Conservation (phyloP, 192 early-diverging fungal genomes). For the Entophlyctis helioformis region DNA sequence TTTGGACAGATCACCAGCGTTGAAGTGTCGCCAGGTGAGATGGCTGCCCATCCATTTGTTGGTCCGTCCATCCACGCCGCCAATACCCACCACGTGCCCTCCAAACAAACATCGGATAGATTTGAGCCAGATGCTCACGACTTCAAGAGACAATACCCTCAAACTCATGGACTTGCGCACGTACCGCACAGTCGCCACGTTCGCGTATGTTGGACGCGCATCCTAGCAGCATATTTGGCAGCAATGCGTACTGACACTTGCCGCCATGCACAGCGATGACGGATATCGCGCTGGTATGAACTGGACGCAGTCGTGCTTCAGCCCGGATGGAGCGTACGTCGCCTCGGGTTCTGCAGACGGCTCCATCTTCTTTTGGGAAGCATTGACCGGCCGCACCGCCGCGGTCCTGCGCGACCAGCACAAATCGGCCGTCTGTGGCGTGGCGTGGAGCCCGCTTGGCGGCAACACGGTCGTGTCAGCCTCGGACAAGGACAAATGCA, state of each 20-base stretch:
- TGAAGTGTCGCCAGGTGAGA: conserved; percentile 52
- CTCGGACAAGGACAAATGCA: conserved; percentile 21
- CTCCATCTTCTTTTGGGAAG: conserved; percentile 55
- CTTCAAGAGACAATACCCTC: conserved; percentile 86
- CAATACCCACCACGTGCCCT: not conserved
- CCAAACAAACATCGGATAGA: conserved; percentile 19
- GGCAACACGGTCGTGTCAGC: conserved; percentile 16
- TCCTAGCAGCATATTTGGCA: not conserved
- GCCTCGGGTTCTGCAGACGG: conserved; percentile 76
- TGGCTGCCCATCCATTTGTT: not conserved
- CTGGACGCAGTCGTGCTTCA: conserved; percentile 80
- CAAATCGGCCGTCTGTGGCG: conserved; percentile 29
- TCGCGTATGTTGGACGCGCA: conserved; percentile 31
- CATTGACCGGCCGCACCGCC: not conserved
- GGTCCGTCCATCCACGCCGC: not conserved
- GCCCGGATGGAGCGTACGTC: conserved; percentile 76
- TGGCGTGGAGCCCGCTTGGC: conserved; percentile 26
- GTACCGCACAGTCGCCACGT: conserved; percentile 58
- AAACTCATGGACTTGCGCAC: conserved; percentile 70
- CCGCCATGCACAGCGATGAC: conserved; percentile 35
- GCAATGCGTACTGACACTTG: not conserved
- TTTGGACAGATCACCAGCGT: conserved; percentile 81
- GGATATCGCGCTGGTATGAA: conserved; percentile 74
- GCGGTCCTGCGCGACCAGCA: not conserved
- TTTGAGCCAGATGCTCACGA: conserved; percentile 69